Base-by-base conservation (phyloP, 2,329 filamentous ascomycete genomes). In the Fusarium sp. region DNA sequence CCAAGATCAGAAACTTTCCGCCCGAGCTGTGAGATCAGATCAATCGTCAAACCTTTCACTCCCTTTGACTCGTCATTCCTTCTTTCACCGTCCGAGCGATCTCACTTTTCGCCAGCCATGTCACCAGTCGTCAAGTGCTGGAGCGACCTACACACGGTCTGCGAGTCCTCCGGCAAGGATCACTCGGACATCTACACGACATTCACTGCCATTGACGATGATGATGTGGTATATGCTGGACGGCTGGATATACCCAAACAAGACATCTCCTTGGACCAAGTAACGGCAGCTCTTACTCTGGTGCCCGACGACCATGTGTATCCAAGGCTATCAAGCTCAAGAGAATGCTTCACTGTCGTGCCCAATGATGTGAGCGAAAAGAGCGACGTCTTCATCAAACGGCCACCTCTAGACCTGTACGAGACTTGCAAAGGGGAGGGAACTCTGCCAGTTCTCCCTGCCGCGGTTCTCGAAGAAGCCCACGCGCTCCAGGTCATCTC, bases 391-490 rank as follows among this genome's bases (percentile, higher is more conserved):
- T 60, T 45, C 38, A 60, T 60, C 27, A 60, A 60, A 33, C 36
- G 58, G 7, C 58, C 58, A 6, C 58, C 36, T 14, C 27, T 60
- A 45, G 58, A 45, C n/a, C 18, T 60, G 1, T 60, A 60, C 27
- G 58, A 60, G 4, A 60, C 25, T 18, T 60, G 36, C 58, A 60
- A 60, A 27, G 27, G 33, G 11, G 25, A 60, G 25, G 58, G 36
- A 16, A 45, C 18, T 31, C 58, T 60, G n/a, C 36, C 58, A 6
- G 58, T 60, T 27, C 29, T 60, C 4, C 58, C 58, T 7, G 58
- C 58, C 38, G 36, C 36, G 58, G 36, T 60, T 18, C 58, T 60
- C 8, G 58, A 60, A 22, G 58, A 60, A 38, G 58, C 58, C n/a
- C 58, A 60, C 38, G 58, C 58, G 2, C 58, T 60, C 13, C 58